Percentiles rank a stretch among this genome's conserved stretches.
These are phyloP conservation scores for Torulaspora pretoriensis DNA, from an alignment of 1,139 yeast genomes.

Conservation along the genomic window DNA sequence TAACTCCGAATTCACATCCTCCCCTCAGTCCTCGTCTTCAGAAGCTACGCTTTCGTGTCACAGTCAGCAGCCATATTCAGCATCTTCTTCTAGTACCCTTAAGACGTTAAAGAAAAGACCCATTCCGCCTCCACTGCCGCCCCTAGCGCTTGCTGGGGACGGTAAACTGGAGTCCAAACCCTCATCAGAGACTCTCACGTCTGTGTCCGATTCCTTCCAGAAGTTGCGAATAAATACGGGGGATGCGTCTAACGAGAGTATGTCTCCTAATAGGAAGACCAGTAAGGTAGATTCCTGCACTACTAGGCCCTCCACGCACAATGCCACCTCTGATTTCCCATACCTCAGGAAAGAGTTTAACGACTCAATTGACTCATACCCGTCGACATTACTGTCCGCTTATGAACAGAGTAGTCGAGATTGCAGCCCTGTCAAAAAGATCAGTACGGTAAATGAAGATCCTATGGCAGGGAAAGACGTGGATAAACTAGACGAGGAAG, in stretches of 20 bases:
- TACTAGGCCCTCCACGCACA: constrained; percentile 1
- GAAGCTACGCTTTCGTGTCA: constrained; percentile 6
- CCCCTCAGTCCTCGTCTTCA: constrained; percentile 11
- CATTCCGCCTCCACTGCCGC: constrained; percentile 31
- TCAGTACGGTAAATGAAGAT: background rate
- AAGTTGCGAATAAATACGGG: constrained; percentile 7
- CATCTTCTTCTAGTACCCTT: constrained; percentile 15
- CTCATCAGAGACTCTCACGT: constrained; percentile 2
- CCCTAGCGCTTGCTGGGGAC: constrained; percentile 13
- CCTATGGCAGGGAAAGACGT: constrained; percentile 38
- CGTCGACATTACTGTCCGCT: constrained; percentile 25
- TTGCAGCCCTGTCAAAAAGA: constrained; percentile 19
- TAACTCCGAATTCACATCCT: constrained; percentile 1
- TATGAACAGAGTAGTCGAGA: constrained; percentile 23
- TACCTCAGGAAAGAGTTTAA: constrained; percentile 11
- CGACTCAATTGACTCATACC: constrained; percentile 24
- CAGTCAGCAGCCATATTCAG: constrained; percentile 10
- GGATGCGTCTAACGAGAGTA: constrained; percentile 6
- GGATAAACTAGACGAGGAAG: constrained; percentile 64
- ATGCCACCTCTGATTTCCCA: constrained; percentile 1
- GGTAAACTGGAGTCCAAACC: constrained; percentile 4
- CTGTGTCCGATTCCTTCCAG: constrained; percentile 9
- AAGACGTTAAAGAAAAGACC: constrained; percentile 28
- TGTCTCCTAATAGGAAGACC: constrained; percentile 2
- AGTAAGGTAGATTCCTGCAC: constrained; percentile 1